phyloP scores from a whole-genome alignment of 495 filamentous ascomycete genomes.

The Penicillium herquei region DNA sequence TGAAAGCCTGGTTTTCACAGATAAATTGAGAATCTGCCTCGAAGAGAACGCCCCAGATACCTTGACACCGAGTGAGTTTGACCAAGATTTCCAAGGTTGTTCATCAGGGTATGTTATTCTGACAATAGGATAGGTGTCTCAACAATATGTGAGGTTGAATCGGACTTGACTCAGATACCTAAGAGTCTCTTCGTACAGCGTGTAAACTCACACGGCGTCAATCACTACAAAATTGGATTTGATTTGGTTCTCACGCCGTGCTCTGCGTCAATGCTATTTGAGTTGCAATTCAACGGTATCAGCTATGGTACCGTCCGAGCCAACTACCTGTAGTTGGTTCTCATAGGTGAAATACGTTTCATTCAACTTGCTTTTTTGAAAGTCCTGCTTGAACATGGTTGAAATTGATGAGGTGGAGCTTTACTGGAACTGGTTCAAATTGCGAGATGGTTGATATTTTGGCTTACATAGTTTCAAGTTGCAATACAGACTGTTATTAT shows the following conservation, averaged over 20 bases:
- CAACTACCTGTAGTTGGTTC: conserved; percentile 10
- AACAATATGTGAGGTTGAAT: conserved; percentile 16
- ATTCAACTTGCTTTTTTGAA: not conserved
- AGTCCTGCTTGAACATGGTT: not conserved
- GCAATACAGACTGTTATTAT: too few species aligned
- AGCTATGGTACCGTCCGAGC: conserved; percentile 20
- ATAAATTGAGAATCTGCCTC: not conserved
- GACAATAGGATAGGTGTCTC: conserved; percentile 10
- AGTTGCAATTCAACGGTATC: conserved; percentile 27
- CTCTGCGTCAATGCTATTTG: conserved; percentile 27
- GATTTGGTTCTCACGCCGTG: conserved; percentile 22
- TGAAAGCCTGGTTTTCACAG: not conserved
- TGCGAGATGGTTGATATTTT: too few species aligned
- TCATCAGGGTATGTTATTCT: not conserved
- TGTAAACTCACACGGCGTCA: too few species aligned
- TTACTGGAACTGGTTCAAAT: not conserved
- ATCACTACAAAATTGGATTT: too few species aligned
- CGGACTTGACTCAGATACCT: conserved; percentile 26
- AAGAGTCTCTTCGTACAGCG: too few species aligned
- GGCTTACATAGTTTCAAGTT: too few species aligned
- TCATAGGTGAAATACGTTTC: not conserved
- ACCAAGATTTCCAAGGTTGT: not conserved
- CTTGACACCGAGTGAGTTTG: not conserved
- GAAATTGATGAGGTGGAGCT: not conserved
- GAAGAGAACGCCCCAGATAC: not conserved